Base-by-base conservation (phyloP, 495 filamentous ascomycete genomes). In the Symbiotaphrina buchneri region DNA sequence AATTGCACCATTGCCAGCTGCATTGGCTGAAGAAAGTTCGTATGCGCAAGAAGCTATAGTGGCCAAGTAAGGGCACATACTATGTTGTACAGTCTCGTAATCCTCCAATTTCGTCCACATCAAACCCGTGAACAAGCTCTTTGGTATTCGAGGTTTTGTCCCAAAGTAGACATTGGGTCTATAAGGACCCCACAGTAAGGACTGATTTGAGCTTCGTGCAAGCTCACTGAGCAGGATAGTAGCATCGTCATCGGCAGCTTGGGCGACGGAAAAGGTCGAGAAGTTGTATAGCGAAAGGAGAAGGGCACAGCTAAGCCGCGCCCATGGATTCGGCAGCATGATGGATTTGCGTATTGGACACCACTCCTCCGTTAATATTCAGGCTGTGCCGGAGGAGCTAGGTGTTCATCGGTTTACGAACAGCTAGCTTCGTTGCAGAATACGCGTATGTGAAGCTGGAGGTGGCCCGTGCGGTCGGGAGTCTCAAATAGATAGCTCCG, bases 81-180 rank as follows among this genome's bases (percentile, higher is more conserved):
- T 81, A 36, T 71, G 45, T 53, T 92, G 81, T 34, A 84, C 68
- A 27, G 66, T 66, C 32, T 56, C 50, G 51, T 72, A 91, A 38
- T 76, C 67, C 39, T 95, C 80, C 24, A 91, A 75, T 47, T 74
- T 76, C 11, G 71, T 65, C 90, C 90, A 97, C 60, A 95, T 61
- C 47, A 95, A 59, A 15, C 77, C 84, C 1, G 78, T 68, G 48
- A 71, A 65, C 34, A 97, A 49, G 44, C 81, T 83, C 43, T 82
- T 75, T 1, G 85, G 76, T 41, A 95, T 70, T 26, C 83, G 67
- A 32, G 87, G 83, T 6, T 81, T 65, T 21, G 94, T 66, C 3
- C 87, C 87, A 55, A 97, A 95, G 54, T 97, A 97, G 16, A 97
- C 55, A 41, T 94, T 93, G 3, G 87, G 82, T 16, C 80, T 65